phyloP scores from a whole-genome alignment of 225 moss, liverwort and hornwort species.

The Antitrichia curtipendula region DNA sequence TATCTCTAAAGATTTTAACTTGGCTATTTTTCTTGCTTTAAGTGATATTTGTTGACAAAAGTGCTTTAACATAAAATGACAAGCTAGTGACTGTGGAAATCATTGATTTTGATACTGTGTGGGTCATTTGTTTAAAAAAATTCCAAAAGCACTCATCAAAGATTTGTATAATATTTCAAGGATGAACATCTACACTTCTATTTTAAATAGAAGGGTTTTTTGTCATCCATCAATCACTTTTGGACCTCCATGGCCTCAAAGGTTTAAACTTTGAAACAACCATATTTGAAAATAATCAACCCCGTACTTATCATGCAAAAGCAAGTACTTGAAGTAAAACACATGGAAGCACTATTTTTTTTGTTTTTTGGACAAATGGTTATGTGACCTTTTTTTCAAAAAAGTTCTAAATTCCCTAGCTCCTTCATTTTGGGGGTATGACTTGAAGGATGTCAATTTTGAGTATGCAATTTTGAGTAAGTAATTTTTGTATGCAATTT shows the following conservation, averaged over 20 bases:
- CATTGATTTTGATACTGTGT: not conserved
- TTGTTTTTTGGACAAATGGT: too few relatives aligned
- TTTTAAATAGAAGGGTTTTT: not conserved
- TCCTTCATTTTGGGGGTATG: too few relatives aligned
- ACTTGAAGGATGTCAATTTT: too few relatives aligned
- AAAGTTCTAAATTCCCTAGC: too few relatives aligned
- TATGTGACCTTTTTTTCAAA: too few relatives aligned
- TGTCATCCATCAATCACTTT: not conserved
- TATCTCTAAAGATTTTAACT: not conserved
- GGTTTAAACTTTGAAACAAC: not conserved
- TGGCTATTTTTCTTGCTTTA: not conserved
- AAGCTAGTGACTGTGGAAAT: not conserved
- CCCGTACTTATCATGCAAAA: not conserved
- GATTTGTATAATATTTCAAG: not conserved
- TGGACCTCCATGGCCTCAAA: rapidly evolving
- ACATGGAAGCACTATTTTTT: too few relatives aligned
- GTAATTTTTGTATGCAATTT: too few relatives aligned
- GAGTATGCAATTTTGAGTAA: too few relatives aligned
- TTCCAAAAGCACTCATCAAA: not conserved
- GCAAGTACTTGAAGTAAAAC: not conserved
- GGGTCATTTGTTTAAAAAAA: not conserved
- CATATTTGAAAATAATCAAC: not conserved
- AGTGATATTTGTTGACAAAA: not conserved
- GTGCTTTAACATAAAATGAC: rapidly evolving
- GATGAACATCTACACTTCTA: not conserved